Percentiles rank a stretch among this genome's conserved stretches.
Conservation (phyloP, 164 flowering plant genomes). For the Chimonanthus salicifolius region DNA sequence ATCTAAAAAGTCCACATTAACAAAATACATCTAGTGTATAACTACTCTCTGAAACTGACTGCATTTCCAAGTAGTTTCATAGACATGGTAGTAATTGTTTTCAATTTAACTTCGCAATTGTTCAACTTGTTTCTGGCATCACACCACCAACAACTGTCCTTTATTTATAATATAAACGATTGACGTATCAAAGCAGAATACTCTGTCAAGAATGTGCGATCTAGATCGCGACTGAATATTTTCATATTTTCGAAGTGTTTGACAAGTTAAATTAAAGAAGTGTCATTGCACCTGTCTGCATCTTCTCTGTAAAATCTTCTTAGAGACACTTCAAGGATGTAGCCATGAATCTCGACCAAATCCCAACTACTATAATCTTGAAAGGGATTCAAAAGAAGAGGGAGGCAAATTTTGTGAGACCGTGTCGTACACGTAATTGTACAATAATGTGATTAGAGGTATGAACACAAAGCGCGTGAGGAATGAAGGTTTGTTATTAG, state of each 20-base stretch:
- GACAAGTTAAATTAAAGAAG: background rate
- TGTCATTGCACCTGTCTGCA: background rate
- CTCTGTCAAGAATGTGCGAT: background rate
- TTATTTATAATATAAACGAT: no score
- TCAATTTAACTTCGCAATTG: background rate
- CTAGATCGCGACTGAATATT: background rate
- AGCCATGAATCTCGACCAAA: background rate
- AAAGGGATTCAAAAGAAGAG: background rate
- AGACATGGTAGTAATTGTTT: background rate
- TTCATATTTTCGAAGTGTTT: background rate
- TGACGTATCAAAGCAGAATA: background rate
- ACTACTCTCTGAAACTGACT: background rate
- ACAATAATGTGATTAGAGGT: background rate
- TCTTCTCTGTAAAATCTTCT: background rate
- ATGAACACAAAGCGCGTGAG: background rate
- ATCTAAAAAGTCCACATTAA: no score
- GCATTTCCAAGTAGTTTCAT: background rate
- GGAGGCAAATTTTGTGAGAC: background rate
- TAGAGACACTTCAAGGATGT: background rate
- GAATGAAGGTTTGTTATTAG: background rate
- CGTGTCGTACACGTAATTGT: background rate
- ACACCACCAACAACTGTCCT: background rate
- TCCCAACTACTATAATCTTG: background rate
- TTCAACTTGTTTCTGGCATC: background rate
- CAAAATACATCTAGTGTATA: background rate